Evolutionary conservation across 1,139 yeast genomes (phyloP).

Genomic region (Candida sanyaensis): DNA sequence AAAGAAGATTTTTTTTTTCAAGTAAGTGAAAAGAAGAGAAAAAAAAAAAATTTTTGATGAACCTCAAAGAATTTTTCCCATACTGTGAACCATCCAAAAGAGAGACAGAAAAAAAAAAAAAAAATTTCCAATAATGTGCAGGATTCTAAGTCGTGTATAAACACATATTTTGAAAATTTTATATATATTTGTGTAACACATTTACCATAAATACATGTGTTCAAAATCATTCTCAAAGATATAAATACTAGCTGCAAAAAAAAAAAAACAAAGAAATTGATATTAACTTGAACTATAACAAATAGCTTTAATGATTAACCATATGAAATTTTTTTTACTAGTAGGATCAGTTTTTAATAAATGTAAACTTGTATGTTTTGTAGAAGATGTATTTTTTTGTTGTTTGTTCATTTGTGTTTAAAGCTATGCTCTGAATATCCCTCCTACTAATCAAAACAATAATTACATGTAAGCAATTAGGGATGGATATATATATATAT

Average conservation of each 20-base stretch:
- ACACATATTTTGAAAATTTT: neutral
- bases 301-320: conserved; percentile 6
- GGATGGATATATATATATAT: too few species aligned
- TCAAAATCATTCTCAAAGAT: neutral
- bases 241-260: neutral
- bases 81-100: too few species aligned
- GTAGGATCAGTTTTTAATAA: neutral
- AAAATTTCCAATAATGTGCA: conserved; percentile 5
- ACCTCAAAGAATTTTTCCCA: neutral
- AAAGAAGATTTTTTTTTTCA: neutral
- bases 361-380: too few species aligned
- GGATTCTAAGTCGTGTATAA: neutral
- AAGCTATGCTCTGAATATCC: too few species aligned
- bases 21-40: neutral
- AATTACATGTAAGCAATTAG: too few species aligned
- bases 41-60: conserved; percentile 8
- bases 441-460: too few species aligned
- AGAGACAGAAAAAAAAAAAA: conserved; percentile 4
- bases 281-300: neutral
- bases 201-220: too few species aligned
- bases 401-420: too few species aligned
- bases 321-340: conserved; percentile 2
- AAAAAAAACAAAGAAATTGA: too few species aligned
- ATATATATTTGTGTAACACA: neutral
- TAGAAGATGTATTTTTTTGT: too few species aligned